Evolutionary conservation across 139 green algal species (phyloP).

Genomic region (Edaphochlamys debaryana): DNA sequence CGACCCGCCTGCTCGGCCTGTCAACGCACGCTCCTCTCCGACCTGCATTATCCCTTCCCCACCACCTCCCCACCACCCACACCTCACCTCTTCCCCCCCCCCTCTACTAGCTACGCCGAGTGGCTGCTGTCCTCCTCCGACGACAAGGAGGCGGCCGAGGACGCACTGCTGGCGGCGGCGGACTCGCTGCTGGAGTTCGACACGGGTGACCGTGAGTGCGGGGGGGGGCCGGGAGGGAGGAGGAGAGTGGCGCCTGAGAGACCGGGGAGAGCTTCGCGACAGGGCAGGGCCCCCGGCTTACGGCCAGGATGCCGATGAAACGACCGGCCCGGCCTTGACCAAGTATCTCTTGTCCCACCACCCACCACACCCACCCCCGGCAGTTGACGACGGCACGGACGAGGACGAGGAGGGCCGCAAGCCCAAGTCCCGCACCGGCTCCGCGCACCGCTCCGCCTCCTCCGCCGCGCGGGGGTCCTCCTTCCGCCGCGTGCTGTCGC

Average conservation of each 20-base stretch:
- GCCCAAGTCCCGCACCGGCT: background rate
- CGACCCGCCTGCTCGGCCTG: too few relatives aligned
- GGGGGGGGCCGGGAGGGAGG: background rate
- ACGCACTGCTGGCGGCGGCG: conserved; percentile 53
- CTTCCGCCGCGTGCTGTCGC: conserved; percentile 17
- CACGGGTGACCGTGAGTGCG: conserved; percentile 47
- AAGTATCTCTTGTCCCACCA: too few relatives aligned
- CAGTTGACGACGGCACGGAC: conserved; percentile 26
- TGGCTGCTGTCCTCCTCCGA: conserved; percentile 59
- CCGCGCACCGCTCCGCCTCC: background rate
- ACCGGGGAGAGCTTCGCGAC: too few relatives aligned
- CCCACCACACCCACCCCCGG: too few relatives aligned
- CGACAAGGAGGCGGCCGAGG: conserved; percentile 52
- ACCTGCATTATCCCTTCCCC: too few relatives aligned
- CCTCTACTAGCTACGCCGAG: conserved; percentile 48
- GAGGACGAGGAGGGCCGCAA: conserved; percentile 7
- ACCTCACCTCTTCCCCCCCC: background rate
- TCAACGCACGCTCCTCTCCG: too few relatives aligned
- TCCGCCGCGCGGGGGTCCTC: background rate
- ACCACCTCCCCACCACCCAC: too few relatives aligned
- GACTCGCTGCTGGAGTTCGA: conserved; percentile 60
- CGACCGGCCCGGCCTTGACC: too few relatives aligned
- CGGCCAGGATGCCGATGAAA: too few relatives aligned
- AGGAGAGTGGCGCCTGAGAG: background rate
- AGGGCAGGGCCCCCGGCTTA: too few relatives aligned